Evolutionary conservation across 2,329 filamentous ascomycete genomes (phyloP).

Genomic region (Clonostachys byssicola): DNA sequence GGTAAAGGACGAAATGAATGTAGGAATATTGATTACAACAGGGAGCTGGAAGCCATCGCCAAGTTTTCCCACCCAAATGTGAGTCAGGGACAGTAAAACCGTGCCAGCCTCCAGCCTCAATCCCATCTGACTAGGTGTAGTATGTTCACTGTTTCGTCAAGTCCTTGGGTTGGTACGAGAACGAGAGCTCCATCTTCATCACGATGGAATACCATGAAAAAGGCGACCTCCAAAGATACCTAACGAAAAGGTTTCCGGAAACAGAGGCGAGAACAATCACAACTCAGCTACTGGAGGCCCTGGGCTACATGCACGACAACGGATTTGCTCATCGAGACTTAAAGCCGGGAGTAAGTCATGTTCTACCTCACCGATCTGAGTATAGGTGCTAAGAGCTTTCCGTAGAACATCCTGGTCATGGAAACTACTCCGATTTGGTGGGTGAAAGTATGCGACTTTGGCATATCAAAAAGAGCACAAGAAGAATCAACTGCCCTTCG

Average conservation of each 20-base stretch:
- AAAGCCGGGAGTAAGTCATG: conserved; percentile 2
- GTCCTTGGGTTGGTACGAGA: conserved; percentile 8
- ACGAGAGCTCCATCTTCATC: conserved; percentile 3
- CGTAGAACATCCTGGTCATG: not conserved
- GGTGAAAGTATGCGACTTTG: no score
- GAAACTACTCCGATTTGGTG: no score
- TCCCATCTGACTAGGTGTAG: not conserved
- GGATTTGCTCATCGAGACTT: conserved; percentile 11
- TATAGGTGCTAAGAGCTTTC: no score
- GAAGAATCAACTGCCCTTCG: no score
- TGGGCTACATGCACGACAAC: conserved; percentile 9
- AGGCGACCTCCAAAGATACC: conserved; percentile 5
- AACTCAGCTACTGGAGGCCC: conserved; percentile 6
- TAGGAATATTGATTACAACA: no score
- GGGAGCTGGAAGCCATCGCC: no score
- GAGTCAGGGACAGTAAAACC: no score
- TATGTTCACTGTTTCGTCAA: conserved; percentile 8
- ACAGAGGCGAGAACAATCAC: conserved; percentile 3
- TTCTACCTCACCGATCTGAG: no score
- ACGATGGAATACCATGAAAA: conserved; percentile 8
- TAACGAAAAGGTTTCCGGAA: conserved; percentile 2
- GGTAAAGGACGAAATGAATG: no score
- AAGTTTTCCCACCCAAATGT: no score
- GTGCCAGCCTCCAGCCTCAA: no score
- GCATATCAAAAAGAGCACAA: no score